These are phyloP conservation scores for Maudiozyma bulderi DNA, from an alignment of 805 yeast species.

Conservation along the genomic window DNA sequence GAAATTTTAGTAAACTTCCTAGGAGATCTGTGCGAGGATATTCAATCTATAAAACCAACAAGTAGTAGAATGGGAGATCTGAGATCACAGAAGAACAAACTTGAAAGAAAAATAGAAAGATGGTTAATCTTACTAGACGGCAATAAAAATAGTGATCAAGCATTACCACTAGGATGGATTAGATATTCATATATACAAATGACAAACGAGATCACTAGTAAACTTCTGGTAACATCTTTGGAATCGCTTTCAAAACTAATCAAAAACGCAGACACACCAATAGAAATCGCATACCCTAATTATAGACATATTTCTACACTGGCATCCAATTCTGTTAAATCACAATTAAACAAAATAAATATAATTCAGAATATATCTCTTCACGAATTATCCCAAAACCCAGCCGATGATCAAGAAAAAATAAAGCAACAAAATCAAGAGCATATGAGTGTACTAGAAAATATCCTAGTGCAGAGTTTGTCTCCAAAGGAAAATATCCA, in stretches of 20 bases:
- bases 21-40: conserved; percentile 28
- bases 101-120: conserved; percentile 35
- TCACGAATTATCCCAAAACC: conserved; percentile 40
- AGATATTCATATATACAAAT: conserved; percentile 37
- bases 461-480: conserved; percentile 32
- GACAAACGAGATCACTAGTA: conserved; percentile 30
- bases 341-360: conserved; percentile 61
- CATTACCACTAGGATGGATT: conserved; percentile 40
- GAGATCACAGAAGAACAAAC: conserved; percentile 34
- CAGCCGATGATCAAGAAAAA: conserved; percentile 6
- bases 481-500: neutral
- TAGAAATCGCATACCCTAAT: conserved; percentile 43
- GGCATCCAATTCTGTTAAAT: conserved; percentile 38
- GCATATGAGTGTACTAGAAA: conserved; percentile 34
- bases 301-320: conserved; percentile 51
- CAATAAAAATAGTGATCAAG: neutral
- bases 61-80: conserved; percentile 26
- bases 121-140: conserved; percentile 37
- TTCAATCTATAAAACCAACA: conserved; percentile 24
- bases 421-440: conserved; percentile 17
- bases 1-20: conserved; percentile 40
- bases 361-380: conserved; percentile 38
- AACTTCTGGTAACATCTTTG: conserved; percentile 22
- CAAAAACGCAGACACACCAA: conserved; percentile 1
- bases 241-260: conserved; percentile 14